Evolutionary conservation across 1,284 basidiomycete species (phyloP).

Genomic region (Puccinia brachypodii): DNA sequence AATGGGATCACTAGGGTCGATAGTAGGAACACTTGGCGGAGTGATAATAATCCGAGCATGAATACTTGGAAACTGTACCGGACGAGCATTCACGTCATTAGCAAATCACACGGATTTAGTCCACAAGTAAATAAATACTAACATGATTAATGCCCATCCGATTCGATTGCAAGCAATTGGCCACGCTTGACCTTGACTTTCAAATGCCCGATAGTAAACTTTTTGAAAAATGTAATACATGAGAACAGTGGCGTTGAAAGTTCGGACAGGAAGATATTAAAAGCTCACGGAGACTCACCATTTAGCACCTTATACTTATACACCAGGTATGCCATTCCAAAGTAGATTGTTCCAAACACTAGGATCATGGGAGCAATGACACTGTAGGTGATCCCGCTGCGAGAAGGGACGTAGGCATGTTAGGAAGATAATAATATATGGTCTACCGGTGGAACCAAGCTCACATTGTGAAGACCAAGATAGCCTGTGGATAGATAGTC

Average conservation of each 20-base stretch:
- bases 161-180: conserved; percentile 40
- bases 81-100: neutral
- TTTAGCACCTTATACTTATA: conserved; percentile 58
- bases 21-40: conserved; percentile 43
- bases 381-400: conserved; percentile 54
- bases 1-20: conserved; percentile 39
- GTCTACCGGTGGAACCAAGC: neutral
- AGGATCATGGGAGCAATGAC: conserved; percentile 56
- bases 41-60: conserved; percentile 46
- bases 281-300: conserved; percentile 24
- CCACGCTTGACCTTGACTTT: conserved; percentile 44
- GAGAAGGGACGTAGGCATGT: neutral
- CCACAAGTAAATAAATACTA: neutral
- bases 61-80: conserved; percentile 43
- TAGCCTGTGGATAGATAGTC: conserved; percentile 57
- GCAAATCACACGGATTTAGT: neutral
- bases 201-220: conserved; percentile 45
- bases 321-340: conserved; percentile 56
- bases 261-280: neutral
- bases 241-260: neutral
- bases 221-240: neutral
- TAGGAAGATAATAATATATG: neutral
- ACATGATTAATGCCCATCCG: conserved; percentile 47
- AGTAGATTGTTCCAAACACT: conserved; percentile 55
- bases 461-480: conserved; percentile 56